These are phyloP conservation scores for Pseudocercospora macadamiae DNA, from an alignment of 2,329 filamentous ascomycete species.

Conservation along the genomic window DNA sequence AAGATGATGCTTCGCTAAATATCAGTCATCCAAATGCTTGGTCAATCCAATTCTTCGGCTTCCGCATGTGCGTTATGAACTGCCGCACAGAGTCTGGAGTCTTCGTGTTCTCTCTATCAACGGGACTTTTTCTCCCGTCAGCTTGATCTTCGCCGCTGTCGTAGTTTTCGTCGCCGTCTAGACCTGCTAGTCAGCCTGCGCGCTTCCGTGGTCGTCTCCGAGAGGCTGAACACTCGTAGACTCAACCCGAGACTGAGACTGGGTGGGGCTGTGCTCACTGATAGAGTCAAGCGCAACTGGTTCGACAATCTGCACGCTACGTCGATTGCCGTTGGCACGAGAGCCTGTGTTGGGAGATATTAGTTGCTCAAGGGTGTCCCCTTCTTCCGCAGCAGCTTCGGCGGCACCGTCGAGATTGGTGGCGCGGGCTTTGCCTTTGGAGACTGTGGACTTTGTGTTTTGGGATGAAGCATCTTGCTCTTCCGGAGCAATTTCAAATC, in stretches of 20 bases:
- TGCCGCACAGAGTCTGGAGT: constrained; percentile 25
- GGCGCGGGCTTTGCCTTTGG: constrained; percentile 24
- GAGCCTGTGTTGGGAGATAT: constrained; percentile 16
- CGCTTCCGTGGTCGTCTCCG: constrained; percentile 18
- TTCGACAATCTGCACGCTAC: constrained; percentile 28
- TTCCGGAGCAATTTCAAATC: constrained; percentile 24
- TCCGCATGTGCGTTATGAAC: constrained; percentile 26
- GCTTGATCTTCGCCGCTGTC: constrained; percentile 16
- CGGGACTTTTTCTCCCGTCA: constrained; percentile 15
- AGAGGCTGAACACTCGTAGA: constrained; percentile 9
- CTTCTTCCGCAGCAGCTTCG: constrained; percentile 16
- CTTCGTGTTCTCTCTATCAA: constrained; percentile 27
- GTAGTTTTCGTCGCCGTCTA: constrained; percentile 22
- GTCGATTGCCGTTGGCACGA: constrained; percentile 17
- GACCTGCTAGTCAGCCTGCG: constrained; percentile 22
- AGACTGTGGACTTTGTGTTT: constrained; percentile 15
- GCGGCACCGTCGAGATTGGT: constrained; percentile 22
- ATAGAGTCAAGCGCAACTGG: constrained; percentile 21
- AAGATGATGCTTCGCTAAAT: not conserved
- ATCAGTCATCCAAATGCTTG: constrained; percentile 27
- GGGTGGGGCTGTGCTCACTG: constrained; percentile 22
- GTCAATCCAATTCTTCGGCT: constrained; percentile 28
- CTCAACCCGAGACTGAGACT: not conserved
- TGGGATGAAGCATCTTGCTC: constrained; percentile 15
- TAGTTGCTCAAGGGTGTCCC: constrained; percentile 16